These are phyloP conservation scores for Acacia acuminata DNA, from an alignment of 306 rosid genomes.

Conservation along the genomic window DNA sequence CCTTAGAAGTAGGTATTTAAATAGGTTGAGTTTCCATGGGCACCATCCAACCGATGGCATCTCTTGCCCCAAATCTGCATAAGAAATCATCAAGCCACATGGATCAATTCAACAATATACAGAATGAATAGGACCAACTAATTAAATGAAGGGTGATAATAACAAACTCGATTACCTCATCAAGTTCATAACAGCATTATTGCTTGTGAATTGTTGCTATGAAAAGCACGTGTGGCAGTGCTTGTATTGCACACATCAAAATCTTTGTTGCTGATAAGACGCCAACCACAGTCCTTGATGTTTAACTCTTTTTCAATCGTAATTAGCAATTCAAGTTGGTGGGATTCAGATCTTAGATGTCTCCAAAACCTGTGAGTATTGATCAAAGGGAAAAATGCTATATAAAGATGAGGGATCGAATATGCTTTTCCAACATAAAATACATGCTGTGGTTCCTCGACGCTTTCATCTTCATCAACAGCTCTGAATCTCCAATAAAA, in stretches of 20 bases:
- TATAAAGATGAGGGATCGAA: conserved; percentile 7
- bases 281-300: conserved; percentile 4
- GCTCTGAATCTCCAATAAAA: not conserved
- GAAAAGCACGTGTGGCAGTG: not conserved
- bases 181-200: not conserved
- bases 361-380: not conserved
- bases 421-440: not conserved
- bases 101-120: not conserved
- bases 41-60: not conserved
- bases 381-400: not conserved
- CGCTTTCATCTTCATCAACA: not conserved
- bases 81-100: not conserved
- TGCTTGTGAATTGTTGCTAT: not conserved
- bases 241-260: not conserved
- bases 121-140: not conserved
- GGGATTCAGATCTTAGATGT: not conserved
- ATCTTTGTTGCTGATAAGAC: not conserved
- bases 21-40: not conserved
- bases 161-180: not conserved
- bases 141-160: not conserved
- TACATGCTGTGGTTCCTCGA: not conserved
- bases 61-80: not conserved
- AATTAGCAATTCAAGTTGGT: not conserved
- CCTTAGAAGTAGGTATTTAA: not conserved
- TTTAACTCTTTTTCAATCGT: not conserved